Percentiles rank a stretch among this genome's conserved stretches.
These are phyloP conservation scores for Plectosphaerella plurivora DNA, from an alignment of 2,329 filamentous ascomycete genomes.

Conservation along the genomic window DNA sequence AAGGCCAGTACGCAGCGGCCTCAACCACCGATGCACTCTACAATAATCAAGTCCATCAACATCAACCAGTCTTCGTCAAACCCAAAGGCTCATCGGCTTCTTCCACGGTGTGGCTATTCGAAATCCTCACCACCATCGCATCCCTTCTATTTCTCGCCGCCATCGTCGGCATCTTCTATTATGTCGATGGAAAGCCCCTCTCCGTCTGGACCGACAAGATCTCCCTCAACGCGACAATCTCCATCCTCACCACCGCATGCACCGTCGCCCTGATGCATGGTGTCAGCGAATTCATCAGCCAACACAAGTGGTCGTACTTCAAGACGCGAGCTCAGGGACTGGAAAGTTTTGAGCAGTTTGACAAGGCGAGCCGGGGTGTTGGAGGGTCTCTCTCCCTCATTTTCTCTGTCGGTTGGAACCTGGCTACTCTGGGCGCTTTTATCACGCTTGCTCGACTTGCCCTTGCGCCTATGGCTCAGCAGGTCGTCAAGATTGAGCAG, in stretches of 20 bases:
- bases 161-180: not conserved
- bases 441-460: not conserved
- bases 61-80: too few relatives aligned
- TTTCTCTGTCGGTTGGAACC: not conserved
- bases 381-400: not conserved
- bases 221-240: not conserved
- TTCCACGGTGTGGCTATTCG: not conserved
- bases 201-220: not conserved
- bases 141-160: not conserved
- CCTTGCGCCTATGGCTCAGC: not conserved
- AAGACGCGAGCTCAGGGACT: not conserved
- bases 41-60: too few relatives aligned
- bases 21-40: too few relatives aligned
- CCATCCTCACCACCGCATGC: not conserved
- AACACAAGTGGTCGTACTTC: not conserved
- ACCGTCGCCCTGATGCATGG: not conserved
- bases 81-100: too few relatives aligned
- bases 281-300: not conserved
- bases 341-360: not conserved
- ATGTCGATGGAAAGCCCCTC: not conserved
- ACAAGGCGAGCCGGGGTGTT: not conserved
- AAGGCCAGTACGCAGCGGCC: too few relatives aligned
- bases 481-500: not conserved
- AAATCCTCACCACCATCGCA: not conserved
- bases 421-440: not conserved